phyloP scores from a whole-genome alignment of 225 moss, liverwort and hornwort species.

The Asterella californica region DNA sequence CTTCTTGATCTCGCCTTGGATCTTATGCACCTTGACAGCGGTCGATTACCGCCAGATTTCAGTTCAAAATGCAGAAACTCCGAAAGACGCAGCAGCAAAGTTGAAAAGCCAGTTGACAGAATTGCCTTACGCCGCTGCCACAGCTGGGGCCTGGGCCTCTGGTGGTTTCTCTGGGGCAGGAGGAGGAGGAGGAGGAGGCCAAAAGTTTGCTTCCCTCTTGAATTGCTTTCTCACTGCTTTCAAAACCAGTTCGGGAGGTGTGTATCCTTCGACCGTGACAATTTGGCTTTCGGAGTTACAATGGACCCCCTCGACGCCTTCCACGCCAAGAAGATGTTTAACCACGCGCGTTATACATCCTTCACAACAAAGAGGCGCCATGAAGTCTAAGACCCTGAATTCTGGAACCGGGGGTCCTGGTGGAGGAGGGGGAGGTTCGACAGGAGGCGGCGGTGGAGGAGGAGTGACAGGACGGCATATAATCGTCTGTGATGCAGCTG shows the following conservation, averaged over 20 bases:
- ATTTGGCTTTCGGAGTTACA: slow-evolving; percentile 15
- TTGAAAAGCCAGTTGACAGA: background rate
- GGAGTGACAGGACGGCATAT: slow-evolving; percentile 16
- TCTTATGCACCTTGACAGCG: background rate
- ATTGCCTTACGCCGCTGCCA: background rate
- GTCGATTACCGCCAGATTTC: background rate
- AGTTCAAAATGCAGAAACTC: background rate
- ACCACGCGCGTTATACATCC: slow-evolving; percentile 11
- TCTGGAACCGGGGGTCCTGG: slow-evolving; percentile 13
- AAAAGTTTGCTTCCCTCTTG: slow-evolving; percentile 17
- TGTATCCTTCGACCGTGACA: slow-evolving; percentile 17
- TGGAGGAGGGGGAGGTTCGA: background rate
- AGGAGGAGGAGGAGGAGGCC: background rate
- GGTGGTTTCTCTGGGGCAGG: background rate
- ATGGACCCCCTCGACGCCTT: slow-evolving; percentile 13
- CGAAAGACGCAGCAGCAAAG: too few species aligned
- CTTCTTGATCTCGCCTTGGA: background rate
- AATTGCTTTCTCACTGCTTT: slow-evolving; percentile 17
- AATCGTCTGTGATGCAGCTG: slow-evolving; percentile 15
- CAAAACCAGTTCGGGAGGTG: slow-evolving; percentile 17
- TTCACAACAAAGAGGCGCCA: slow-evolving; percentile 19
- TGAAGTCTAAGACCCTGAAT: slow-evolving; percentile 5
- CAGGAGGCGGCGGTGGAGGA: slow-evolving; percentile 10
- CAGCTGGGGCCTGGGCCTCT: background rate
- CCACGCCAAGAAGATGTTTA: slow-evolving; percentile 16